phyloP scores from a whole-genome alignment of 1,284 basidiomycete genomes.

The Ceratobasidium sp. region DNA sequence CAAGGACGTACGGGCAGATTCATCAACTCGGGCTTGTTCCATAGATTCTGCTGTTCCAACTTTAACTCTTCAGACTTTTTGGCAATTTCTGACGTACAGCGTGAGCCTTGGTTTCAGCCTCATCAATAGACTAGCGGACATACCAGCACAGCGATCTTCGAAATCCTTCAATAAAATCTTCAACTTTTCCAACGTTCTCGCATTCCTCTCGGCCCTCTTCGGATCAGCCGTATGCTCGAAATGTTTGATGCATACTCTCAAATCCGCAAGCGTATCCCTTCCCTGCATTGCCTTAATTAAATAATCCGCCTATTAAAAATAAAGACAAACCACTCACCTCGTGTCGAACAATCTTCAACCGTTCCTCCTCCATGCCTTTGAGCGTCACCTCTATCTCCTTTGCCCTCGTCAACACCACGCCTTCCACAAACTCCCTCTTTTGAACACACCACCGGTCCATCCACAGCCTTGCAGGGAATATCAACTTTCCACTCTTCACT shows the following conservation, averaged over 20 bases:
- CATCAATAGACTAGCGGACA: slow-evolving; percentile 37
- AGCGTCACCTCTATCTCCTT: too few species aligned
- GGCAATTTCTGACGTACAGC: slow-evolving; percentile 58
- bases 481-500: slow-evolving; percentile 50
- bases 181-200: slow-evolving; percentile 58
- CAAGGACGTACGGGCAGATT: slow-evolving; percentile 59
- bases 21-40: slow-evolving; percentile 68
- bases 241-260: slow-evolving; percentile 68
- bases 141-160: slow-evolving; percentile 63
- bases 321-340: slow-evolving; percentile 55
- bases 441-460: slow-evolving; percentile 72
- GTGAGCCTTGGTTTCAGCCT: too few species aligned
- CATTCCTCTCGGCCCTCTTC: slow-evolving; percentile 57
- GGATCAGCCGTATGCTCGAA: slow-evolving; percentile 69
- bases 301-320: not conserved
- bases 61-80: slow-evolving; percentile 57
- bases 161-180: slow-evolving; percentile 60
- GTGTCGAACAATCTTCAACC: slow-evolving; percentile 57
- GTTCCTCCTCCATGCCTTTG: slow-evolving; percentile 54
- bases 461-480: slow-evolving; percentile 68
- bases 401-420: slow-evolving; percentile 51
- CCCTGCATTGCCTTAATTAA: slow-evolving; percentile 49
- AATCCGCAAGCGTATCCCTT: slow-evolving; percentile 64
- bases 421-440: slow-evolving; percentile 60
- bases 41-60: slow-evolving; percentile 55